These are phyloP conservation scores for Zalaria obscura DNA, from an alignment of 2,329 filamentous ascomycete genomes.

Conservation along the genomic window DNA sequence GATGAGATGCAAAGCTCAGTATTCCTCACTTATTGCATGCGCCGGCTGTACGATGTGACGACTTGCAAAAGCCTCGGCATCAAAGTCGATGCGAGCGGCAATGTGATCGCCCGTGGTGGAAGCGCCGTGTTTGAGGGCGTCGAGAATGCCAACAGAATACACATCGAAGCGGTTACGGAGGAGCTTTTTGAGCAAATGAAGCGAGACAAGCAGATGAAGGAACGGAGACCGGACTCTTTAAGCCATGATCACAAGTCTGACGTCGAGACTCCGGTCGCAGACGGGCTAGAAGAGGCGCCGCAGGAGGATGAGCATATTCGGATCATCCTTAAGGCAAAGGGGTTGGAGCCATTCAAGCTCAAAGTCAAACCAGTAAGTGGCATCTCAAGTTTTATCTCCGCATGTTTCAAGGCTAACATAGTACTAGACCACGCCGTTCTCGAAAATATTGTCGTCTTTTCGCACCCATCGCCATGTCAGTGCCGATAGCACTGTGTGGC, in stretches of 20 bases:
- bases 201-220: slow-evolving; percentile 27
- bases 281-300: slow-evolving; percentile 7
- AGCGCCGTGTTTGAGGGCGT: slow-evolving; percentile 36
- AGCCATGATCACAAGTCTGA: slow-evolving; percentile 1
- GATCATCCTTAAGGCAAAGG: slow-evolving; percentile 38
- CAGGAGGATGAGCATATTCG: slow-evolving; percentile 23
- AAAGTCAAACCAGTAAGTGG: slow-evolving; percentile 30
- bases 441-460: slow-evolving; percentile 49
- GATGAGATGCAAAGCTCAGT: slow-evolving; percentile 38
- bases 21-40: slow-evolving; percentile 67
- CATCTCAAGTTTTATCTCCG: slow-evolving; percentile 11
- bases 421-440: slow-evolving; percentile 41
- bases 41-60: slow-evolving; percentile 60
- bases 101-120: slow-evolving; percentile 20
- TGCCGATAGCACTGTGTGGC: slow-evolving; percentile 38
- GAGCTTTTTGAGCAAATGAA: slow-evolving; percentile 41
- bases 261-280: slow-evolving; percentile 5
- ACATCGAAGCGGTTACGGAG: slow-evolving; percentile 64
- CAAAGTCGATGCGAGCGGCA: slow-evolving; percentile 26
- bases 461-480: slow-evolving; percentile 39
- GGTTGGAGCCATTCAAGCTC: slow-evolving; percentile 35
- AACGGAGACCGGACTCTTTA: slow-evolving; percentile 1
- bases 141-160: slow-evolving; percentile 43
- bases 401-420: slow-evolving; percentile 7
- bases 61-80: slow-evolving; percentile 58